Percentiles rank a stretch among this genome's conserved stretches.
Evolutionary conservation across 2,329 filamentous ascomycete species (phyloP).

Genomic region (Herpotrichia juniperi): DNA sequence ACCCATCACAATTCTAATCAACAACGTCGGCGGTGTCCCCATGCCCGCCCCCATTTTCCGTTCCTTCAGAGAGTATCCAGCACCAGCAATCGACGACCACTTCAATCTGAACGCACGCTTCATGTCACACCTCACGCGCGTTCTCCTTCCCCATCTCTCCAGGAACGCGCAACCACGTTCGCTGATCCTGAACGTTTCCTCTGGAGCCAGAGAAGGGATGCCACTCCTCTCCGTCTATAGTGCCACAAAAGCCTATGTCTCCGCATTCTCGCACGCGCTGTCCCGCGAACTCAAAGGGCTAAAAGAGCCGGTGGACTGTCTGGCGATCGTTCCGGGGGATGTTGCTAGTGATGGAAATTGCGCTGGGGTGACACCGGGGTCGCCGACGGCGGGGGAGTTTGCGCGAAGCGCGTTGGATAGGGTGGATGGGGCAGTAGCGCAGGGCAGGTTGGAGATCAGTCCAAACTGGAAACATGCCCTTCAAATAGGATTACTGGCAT

Average conservation of each 20-base stretch:
- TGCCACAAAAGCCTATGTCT: constrained; percentile 7
- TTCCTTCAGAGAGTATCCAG: background rate
- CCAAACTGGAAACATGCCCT: constrained; percentile 10
- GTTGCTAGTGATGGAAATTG: constrained; percentile 5
- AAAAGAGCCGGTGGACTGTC: constrained; percentile 6
- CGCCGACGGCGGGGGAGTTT: constrained; percentile 2
- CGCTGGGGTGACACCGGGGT: background rate
- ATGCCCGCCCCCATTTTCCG: constrained; percentile 2
- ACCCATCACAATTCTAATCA: constrained; percentile 7
- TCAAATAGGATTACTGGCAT: background rate
- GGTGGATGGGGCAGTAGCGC: constrained; percentile 3
- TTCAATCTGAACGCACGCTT: constrained; percentile 10
- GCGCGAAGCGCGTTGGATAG: constrained; percentile 4
- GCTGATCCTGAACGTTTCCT: constrained; percentile 8
- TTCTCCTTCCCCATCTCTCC: constrained; percentile 5
- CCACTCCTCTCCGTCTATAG: constrained; percentile 7
- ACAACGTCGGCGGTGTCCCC: constrained; percentile 10
- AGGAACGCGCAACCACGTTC: constrained; percentile 1
- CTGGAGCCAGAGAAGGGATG: constrained; percentile 2
- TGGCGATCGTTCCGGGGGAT: constrained; percentile 8
- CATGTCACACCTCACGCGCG: constrained; percentile 8
- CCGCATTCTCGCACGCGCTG: constrained; percentile 1
- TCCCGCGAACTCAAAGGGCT: constrained; percentile 5
- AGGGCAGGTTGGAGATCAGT: background rate
- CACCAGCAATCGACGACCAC: constrained; percentile 6